Conservation (phyloP, 2,329 filamentous ascomycete genomes). For the Zelopaecilomyces penicillatus region DNA sequence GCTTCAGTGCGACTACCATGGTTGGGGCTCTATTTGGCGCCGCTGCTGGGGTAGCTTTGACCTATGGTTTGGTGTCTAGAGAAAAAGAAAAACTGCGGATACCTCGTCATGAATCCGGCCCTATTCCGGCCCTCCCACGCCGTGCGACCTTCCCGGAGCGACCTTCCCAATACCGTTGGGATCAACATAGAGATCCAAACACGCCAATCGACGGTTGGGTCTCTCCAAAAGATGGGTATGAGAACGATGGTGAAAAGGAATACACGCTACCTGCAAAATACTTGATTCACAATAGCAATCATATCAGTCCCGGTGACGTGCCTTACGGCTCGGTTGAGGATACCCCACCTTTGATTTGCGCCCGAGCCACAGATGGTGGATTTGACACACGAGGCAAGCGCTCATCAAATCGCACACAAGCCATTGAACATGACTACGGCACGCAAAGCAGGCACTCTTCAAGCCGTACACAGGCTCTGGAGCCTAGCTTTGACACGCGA, state of each 20-base stretch:
- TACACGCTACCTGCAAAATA: not conserved
- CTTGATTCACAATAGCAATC: no score
- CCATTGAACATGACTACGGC: no score
- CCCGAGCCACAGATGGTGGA: no score
- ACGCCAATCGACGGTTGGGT: not conserved
- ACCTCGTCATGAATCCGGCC: constrained; percentile 29
- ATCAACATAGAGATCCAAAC: no score
- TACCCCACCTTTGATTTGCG: no score
- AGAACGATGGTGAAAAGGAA: not conserved
- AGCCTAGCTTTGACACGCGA: no score
- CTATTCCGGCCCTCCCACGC: constrained; percentile 29
- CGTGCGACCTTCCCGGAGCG: constrained; percentile 38
- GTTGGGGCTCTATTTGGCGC: constrained; percentile 72
- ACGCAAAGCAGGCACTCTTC: no score
- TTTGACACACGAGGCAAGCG: no score
- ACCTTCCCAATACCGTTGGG: not conserved
- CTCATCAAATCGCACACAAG: no score
- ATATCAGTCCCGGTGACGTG: no score
- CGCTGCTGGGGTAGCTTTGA: constrained; percentile 54
- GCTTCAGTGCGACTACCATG: constrained; percentile 52
- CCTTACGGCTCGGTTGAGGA: no score
- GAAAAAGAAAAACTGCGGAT: constrained; percentile 39
- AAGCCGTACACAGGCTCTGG: no score
- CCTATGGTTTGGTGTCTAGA: constrained; percentile 58
- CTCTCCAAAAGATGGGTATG: not conserved